Base-by-base conservation (phyloP, 805 yeast genomes). In the Yarrowia keelungensis region DNA sequence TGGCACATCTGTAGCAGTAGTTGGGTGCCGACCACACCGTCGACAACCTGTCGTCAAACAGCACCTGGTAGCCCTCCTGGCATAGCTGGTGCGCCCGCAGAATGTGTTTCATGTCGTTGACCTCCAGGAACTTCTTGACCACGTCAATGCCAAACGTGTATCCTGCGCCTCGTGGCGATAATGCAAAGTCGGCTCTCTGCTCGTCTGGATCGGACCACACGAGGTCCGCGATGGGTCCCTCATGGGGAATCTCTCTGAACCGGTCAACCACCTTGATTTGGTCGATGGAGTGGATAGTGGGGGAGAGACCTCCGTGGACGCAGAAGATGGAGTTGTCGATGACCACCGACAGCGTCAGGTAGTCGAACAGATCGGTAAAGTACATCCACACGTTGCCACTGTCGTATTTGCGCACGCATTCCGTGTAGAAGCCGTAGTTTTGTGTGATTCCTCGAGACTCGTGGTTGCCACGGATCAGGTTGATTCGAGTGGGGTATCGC, bases 1-100 rank as follows among this genome's bases (percentile, higher is more conserved):
- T 95, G 0, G 99, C 99, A 78, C 99, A 95, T 71, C 99, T 79
- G 75, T 95, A 95, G 76, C 99, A 95, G 76, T 95, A 95, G 76
- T 95, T 95, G 0, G 99, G 99, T 0, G 99, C 99, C 0, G 95
- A 89, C 99, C 99, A 95, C 8, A 95, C 98, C 0, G 99, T 95
- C 45, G 96, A 88, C 56, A 97, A 91, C 71, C 90, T 84, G 3
- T 97, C 98, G 69, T 87, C 87, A 85, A 97, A 95, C 75, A 93
- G 88, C 67, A 91, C 88, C 72, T 94, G 97, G 75, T 87, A 95
- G 0, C 99, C 99, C 75, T 94, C 97, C 75, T 95, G 95, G 76
- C 99, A 96, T 47, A 95, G 81, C 77, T 95, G 99, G 77, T 95
- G 99, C 0, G 99, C 99, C 53, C 99, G 81, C 54, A 92, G 84